Base-by-base conservation (phyloP, 2,329 filamentous ascomycete species). In the Xylariaceae sp. region DNA sequence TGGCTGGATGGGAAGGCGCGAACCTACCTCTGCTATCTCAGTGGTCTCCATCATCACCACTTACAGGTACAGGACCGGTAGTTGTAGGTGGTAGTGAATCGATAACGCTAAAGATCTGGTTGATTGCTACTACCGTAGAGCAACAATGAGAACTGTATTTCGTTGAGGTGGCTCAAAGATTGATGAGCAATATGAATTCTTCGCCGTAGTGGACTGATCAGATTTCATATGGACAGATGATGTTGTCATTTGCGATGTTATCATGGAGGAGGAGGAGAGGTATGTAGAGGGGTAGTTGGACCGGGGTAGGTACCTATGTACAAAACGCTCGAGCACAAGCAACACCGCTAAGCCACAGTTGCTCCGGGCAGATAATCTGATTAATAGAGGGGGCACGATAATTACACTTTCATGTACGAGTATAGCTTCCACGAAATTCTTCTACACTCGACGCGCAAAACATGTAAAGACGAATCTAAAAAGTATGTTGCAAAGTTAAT, bases 21-120 rank as follows among this genome's bases (percentile, higher is more conserved):
- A 17, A 62, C 61, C 58, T 59, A 64, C 63, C 23, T 51, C 49
- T 42, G 57, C 49, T 42, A 59, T 48, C 34, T 66, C 64, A 58
- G 58, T 17, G 34, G 59, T 53, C 61, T 65, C 62, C 64, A 66
- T 66, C 48, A 57, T 63, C 51, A 60, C 52, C 15, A 18, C 23
- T 44, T 59, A 18, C 15, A 17, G 42, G 57, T 30, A 37, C 57
- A 35, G 37, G 17, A 42, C 30, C 30, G 3, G 34, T 13, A 51
- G 10, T 10, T 15, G 37, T 13, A 9, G n/a, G n/a, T n/a, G n/a
- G 13, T 9, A 9, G 23, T 15, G 10, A 17, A 9, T 15, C n/a
- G 6, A 30, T 4, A 7, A 15, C 23, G 18, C 49, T 35, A 11
- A 51, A 7, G 15, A 23, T 35, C 6, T 23, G 10, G 18, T 35